Evolutionary conservation across 352 stramenopile genomes (phyloP), one percentile per base, ranked within the genome.

Genomic region (Peronosclerospora sorghi): DNA sequence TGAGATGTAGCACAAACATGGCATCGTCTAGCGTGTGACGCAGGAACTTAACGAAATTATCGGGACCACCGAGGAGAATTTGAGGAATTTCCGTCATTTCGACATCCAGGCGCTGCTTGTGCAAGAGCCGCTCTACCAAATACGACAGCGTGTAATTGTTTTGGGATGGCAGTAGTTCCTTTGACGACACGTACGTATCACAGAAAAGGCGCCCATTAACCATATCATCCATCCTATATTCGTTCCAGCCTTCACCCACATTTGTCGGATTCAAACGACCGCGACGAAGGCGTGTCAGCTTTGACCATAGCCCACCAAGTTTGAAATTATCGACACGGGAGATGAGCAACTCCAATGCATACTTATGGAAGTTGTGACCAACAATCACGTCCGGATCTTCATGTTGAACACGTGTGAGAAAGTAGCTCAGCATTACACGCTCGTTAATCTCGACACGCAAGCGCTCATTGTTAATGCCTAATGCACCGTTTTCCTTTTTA

Each of bases 381-480:
- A 98, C 86, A 21, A 99, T 80, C 6, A 99, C 82, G 56, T 99
- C 97, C 4, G 96, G 96, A 65, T 99, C 97, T 76, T 97, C 95
- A 23, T 57, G 66, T 40, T 97, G 88, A 27, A 99, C 68, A 46
- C 95, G 86, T 19, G 76, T 86, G 38, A 93, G 51, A 37, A 93
- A 90, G 49, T 87, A 93, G 48, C 69, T 90, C 18, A 93, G 65
- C 64, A 93, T 66, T 30, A 84, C 74, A 49, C 79, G 80, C 46
- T 93, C 80, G 45, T 88, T 93, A 15, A 85, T 67, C 37, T 88
- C 80, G 26, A 90, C 62, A 13, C 56, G 70, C 6, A 93, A 41
- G 15, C 57, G 57, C n/a, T 87, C 74, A 15, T 44, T 68, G 46
- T 69, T 64, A 6, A 81, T 66, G 14, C 43, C 51, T 5, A 46